Conservation (phyloP, 306 rosid species). For the Vigna unguiculata region DNA sequence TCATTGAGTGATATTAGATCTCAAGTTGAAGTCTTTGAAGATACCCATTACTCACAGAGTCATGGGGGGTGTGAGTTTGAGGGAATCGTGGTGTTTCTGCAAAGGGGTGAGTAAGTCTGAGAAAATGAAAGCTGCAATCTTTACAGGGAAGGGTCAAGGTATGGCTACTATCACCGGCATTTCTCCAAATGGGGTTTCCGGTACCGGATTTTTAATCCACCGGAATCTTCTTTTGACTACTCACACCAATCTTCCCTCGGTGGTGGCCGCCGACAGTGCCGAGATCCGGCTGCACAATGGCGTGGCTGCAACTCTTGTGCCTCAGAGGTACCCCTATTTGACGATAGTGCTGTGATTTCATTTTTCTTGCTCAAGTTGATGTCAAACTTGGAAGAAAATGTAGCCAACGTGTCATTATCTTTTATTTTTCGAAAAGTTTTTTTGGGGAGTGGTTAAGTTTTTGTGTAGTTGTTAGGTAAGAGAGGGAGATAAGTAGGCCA, state of each 20-base stretch:
- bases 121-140: constrained; percentile 80
- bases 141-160: constrained; percentile 71
- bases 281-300: constrained; percentile 89
- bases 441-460: neutral
- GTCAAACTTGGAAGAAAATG: constrained; percentile 17
- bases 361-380: neutral
- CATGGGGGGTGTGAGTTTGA: constrained; percentile 81
- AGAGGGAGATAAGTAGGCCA: constrained; percentile 10
- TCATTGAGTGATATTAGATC: constrained; percentile 42
- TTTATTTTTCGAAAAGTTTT: neutral
- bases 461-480: constrained; percentile 8
- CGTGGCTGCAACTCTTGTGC: constrained; percentile 62
- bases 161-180: constrained; percentile 61
- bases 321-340: constrained; percentile 49
- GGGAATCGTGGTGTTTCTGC: constrained; percentile 96
- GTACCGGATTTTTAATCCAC: constrained; percentile 81
- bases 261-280: constrained; percentile 66
- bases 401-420: neutral
- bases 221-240: constrained; percentile 88
- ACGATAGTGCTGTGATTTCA: neutral
- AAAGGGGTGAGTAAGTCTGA: constrained; percentile 93
- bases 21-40: constrained; percentile 29
- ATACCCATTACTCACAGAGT: constrained; percentile 34
- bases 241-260: constrained; percentile 83
- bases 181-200: constrained; percentile 47